Evolutionary conservation across 2,329 filamentous ascomycete genomes (phyloP).

Genomic region (Colletotrichum sublineola): DNA sequence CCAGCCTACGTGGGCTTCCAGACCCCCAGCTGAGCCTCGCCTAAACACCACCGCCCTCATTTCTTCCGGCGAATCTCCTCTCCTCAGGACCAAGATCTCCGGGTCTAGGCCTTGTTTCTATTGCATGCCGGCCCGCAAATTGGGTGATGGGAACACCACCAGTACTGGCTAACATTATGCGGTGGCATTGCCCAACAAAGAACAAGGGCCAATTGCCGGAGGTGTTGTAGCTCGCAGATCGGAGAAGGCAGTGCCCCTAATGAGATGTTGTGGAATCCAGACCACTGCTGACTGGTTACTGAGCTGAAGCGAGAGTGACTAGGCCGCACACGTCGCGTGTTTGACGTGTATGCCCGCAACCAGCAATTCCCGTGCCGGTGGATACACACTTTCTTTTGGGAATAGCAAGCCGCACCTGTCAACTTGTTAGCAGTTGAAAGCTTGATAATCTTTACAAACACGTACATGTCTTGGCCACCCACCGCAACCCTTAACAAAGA

Average conservation of each 20-base stretch:
- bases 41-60: neutral
- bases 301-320: neutral
- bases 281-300: neutral
- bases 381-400: neutral
- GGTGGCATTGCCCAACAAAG: neutral
- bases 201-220: neutral
- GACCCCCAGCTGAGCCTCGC: neutral
- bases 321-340: slow-evolving; percentile 2
- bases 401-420: neutral
- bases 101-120: neutral
- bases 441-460: neutral
- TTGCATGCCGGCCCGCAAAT: too few relatives aligned
- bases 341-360: neutral
- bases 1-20: neutral
- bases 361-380: neutral
- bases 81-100: neutral
- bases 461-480: neutral
- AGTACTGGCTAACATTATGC: neutral
- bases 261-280: neutral
- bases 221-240: neutral
- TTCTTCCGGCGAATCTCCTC: too few relatives aligned
- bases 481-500: neutral
- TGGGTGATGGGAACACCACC: neutral
- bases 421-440: neutral
- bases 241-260: too few relatives aligned